These are phyloP conservation scores for Setaria italica DNA, from an alignment of 202 grass and related monocot species.

Conservation along the genomic window DNA sequence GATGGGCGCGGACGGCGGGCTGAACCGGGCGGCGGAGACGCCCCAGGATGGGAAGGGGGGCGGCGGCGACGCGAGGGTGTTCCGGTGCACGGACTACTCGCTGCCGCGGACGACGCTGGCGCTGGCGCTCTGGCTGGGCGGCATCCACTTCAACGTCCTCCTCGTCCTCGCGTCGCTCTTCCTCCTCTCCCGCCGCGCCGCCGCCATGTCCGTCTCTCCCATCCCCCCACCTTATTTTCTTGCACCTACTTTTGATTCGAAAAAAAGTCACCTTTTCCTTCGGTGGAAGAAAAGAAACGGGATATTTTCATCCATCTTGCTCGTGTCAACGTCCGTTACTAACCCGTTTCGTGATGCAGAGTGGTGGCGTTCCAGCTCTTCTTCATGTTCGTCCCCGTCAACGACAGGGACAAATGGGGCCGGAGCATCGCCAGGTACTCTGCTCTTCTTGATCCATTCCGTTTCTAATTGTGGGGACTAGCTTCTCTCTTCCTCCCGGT, in stretches of 20 bases:
- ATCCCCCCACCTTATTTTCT: background rate
- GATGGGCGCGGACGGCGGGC: slow-evolving; percentile 50
- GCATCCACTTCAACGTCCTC: slow-evolving; percentile 78
- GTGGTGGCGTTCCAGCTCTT: slow-evolving; percentile 75
- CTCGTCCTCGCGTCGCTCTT: slow-evolving; percentile 79
- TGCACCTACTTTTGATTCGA: slow-evolving; percentile 12
- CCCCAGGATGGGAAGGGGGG: background rate
- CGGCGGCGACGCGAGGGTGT: slow-evolving; percentile 40
- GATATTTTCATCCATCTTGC: background rate
- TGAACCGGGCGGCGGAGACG: slow-evolving; percentile 15
- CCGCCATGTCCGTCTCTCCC: slow-evolving; percentile 55
- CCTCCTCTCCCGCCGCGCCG: slow-evolving; percentile 68
- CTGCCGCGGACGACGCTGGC: slow-evolving; percentile 57
- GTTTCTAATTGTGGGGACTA: background rate
- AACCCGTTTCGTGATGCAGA: slow-evolving; percentile 48
- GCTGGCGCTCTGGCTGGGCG: slow-evolving; percentile 80
- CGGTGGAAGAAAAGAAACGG: background rate
- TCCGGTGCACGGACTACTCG: slow-evolving; percentile 68
- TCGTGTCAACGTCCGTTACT: background rate
- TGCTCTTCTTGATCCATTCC: background rate
- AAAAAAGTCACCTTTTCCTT: background rate
- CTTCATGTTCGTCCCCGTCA: slow-evolving; percentile 77
- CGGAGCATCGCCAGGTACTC: slow-evolving; percentile 60
- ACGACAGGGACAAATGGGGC: slow-evolving; percentile 66
- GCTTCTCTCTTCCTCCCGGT: background rate